Conservation (phyloP, 371 early-diverging fungal genomes). For the Gilbertella persicaria region DNA sequence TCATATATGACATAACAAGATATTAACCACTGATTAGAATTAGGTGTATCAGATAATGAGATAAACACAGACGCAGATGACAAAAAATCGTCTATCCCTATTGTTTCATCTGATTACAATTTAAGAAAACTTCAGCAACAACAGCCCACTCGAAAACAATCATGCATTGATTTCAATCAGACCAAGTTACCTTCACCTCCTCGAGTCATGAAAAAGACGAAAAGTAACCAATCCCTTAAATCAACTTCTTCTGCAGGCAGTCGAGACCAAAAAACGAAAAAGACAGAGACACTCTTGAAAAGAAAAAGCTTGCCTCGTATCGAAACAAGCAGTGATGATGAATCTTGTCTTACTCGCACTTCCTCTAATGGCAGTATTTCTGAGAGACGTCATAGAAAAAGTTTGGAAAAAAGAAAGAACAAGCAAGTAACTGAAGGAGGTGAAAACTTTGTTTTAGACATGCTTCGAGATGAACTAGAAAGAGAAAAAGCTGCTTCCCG, state of each 20-base stretch:
- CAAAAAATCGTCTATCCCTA: not conserved
- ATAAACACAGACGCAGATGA: too few species aligned
- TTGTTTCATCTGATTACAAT: constrained; percentile 4
- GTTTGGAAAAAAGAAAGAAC: constrained; percentile 4
- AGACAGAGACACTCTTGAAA: constrained; percentile 10
- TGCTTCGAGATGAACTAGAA: constrained; percentile 33
- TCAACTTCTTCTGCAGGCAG: constrained; percentile 4
- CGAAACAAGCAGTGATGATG: constrained; percentile 2
- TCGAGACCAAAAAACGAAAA: constrained; percentile 1
- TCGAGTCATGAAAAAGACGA: constrained; percentile 9
- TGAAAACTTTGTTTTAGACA: constrained; percentile 3
- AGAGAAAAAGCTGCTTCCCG: constrained; percentile 33
- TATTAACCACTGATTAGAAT: too few species aligned
- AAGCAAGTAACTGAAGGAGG: constrained; percentile 3
- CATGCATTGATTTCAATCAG: constrained; percentile 1
- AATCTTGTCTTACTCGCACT: constrained; percentile 9
- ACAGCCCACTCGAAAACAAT: constrained; percentile 6
- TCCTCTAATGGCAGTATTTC: constrained; percentile 13
- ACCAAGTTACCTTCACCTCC: constrained; percentile 3
- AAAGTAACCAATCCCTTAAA: constrained; percentile 16
- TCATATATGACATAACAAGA: too few species aligned
- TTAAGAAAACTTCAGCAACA: not conserved
- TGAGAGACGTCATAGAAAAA: constrained; percentile 3
- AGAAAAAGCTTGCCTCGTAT: constrained; percentile 14
- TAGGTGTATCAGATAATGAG: too few species aligned